Conservation (phyloP, 441 rosid genomes). For the Hura crepitans region DNA sequence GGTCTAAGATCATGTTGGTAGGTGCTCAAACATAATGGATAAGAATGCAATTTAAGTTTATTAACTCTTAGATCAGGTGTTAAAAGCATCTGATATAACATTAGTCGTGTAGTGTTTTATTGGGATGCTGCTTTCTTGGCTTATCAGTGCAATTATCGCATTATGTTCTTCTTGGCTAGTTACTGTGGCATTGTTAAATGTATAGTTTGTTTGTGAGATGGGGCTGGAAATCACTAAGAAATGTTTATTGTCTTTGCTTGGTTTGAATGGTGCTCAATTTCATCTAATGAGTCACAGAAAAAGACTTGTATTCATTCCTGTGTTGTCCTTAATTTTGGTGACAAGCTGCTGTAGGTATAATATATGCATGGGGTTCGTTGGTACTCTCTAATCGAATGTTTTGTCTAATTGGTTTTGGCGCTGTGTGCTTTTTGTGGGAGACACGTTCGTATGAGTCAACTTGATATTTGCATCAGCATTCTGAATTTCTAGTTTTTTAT, state of each 20-base stretch:
- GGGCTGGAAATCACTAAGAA: background rate
- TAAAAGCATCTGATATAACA: background rate
- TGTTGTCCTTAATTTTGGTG: background rate
- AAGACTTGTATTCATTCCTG: background rate
- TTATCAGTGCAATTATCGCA: background rate
- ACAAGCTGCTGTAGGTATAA: background rate
- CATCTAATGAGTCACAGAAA: background rate
- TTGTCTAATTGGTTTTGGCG: background rate
- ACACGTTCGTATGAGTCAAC: background rate
- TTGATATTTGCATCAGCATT: conserved; percentile 10
- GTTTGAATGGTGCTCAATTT: background rate
- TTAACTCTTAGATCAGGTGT: background rate
- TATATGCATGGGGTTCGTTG: background rate
- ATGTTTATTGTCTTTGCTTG: background rate
- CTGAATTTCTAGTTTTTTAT: conserved; percentile 18
- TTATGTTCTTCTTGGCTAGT: background rate
- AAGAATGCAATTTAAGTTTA: background rate
- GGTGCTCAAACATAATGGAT: background rate
- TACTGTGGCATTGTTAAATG: background rate
- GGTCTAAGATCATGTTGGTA: conserved; percentile 3
- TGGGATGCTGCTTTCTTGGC: background rate
- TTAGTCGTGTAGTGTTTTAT: background rate
- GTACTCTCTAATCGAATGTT: background rate
- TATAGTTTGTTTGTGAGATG: background rate
- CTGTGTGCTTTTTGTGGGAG: background rate